Evolutionary conservation across 2,329 filamentous ascomycete genomes (phyloP).

Genomic region (Fonsecaea multimorphosa): DNA sequence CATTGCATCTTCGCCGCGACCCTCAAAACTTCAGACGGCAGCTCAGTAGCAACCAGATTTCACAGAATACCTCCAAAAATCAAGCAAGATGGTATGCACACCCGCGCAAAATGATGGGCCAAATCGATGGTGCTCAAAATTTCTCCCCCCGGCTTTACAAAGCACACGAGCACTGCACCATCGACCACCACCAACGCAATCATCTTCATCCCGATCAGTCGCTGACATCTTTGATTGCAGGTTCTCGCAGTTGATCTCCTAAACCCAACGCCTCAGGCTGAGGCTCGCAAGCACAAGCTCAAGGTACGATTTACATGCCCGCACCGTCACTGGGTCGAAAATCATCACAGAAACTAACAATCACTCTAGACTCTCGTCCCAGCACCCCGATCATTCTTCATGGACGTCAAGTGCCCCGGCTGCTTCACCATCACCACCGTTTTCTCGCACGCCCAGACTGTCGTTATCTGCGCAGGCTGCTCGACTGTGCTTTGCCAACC

Average conservation of each 20-base stretch:
- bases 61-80: constrained; percentile 42
- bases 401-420: constrained; percentile 99
- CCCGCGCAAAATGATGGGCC: constrained; percentile 10
- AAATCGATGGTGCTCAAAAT: constrained; percentile 34
- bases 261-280: constrained; percentile 96
- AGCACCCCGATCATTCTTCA: constrained; percentile 98
- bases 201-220: constrained; percentile 21
- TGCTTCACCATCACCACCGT: constrained; percentile 99
- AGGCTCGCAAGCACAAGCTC: constrained; percentile 99
- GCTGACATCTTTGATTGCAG: constrained; percentile 57
- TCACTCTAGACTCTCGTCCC: constrained; percentile 81
- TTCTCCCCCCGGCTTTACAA: constrained; percentile 25
- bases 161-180: constrained; percentile 39
- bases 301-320: constrained; percentile 71
- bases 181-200: constrained; percentile 33
- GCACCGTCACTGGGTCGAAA: neutral
- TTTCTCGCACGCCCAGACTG: constrained; percentile 99
- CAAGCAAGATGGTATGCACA: constrained; percentile 72
- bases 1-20: constrained; percentile 38
- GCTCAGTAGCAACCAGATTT: constrained; percentile 8
- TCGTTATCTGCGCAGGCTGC: constrained; percentile 99
- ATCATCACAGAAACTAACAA: constrained; percentile 26
- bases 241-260: constrained; percentile 99
- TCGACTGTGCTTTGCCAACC: constrained; percentile 99
- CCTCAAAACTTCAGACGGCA: constrained; percentile 46